Evolutionary conservation across 176 grass and related monocot genomes (phyloP).

Genomic region (Coix lacrymajobi): DNA sequence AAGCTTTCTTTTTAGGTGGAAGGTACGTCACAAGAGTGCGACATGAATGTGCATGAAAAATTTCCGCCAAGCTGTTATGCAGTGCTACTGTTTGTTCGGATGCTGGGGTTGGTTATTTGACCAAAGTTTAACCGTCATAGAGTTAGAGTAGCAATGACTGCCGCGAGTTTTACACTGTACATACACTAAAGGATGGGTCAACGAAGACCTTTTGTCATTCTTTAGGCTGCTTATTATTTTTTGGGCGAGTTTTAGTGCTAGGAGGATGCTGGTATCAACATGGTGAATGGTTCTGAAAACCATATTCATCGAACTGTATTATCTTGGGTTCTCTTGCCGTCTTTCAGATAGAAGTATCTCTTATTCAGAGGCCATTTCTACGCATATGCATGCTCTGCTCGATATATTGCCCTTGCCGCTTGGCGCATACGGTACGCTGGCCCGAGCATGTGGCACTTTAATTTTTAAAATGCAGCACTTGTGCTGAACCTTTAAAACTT

Average conservation of each 20-base stretch:
- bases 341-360: not conserved
- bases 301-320: conserved; percentile 30
- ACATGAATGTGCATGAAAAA: not conserved
- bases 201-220: conserved; percentile 20
- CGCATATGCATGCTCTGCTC: not conserved
- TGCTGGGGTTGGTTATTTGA: conserved; percentile 17
- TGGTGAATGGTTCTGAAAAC: conserved; percentile 43
- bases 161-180: conserved; percentile 27
- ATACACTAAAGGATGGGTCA: conserved; percentile 39
- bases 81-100: not conserved
- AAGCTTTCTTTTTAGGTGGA: conserved; percentile 16
- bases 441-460: no score
- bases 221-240: conserved; percentile 9
- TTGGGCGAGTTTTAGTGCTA: conserved; percentile 22
- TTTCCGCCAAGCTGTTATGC: not conserved
- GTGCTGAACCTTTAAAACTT: no score
- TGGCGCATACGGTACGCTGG: no score
- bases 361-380: not conserved
- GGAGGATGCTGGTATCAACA: conserved; percentile 11
- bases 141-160: conserved; percentile 9
- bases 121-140: conserved; percentile 19
- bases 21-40: not conserved
- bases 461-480: no score
- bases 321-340: not conserved
- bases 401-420: not conserved